These are phyloP conservation scores for Begonia fuchsioides DNA, from an alignment of 306 rosid species.

Conservation along the genomic window DNA sequence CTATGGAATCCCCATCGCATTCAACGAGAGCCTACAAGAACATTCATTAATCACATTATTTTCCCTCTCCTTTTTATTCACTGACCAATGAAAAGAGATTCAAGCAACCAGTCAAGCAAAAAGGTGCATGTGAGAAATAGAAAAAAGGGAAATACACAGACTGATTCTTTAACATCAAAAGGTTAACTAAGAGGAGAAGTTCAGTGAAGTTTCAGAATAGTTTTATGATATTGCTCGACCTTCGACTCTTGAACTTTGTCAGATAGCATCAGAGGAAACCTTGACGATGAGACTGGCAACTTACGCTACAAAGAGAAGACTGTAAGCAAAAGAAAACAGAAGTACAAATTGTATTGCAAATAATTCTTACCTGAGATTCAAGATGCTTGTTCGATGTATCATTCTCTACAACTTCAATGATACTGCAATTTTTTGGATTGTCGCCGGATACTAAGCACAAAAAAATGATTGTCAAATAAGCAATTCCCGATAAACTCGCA, in stretches of 20 bases:
- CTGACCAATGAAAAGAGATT: background rate
- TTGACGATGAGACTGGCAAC: conserved; percentile 61
- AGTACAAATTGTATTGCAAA: conserved; percentile 5
- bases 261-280: conserved; percentile 76
- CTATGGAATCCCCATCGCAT: conserved; percentile 90
- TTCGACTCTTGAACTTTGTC: conserved; percentile 78
- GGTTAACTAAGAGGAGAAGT: background rate
- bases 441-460: conserved; percentile 11
- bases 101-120: background rate
- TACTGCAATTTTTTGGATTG: conserved; percentile 28
- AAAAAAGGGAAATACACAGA: background rate
- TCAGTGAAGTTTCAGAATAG: conserved; percentile 1
- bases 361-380: conserved; percentile 44
- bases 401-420: conserved; percentile 38
- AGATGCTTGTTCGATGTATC: conserved; percentile 39
- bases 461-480: conserved; percentile 10
- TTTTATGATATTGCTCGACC: conserved; percentile 28
- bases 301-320: conserved; percentile 14
- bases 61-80: background rate
- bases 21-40: conserved; percentile 72
- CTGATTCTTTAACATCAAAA: conserved; percentile 5
- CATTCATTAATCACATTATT: conserved; percentile 3
- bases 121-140: background rate
- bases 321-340: conserved; percentile 5
- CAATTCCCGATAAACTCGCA: conserved; percentile 3